These are phyloP conservation scores for Gossypium herbaceum DNA, from an alignment of 345 rosid species.

Conservation along the genomic window DNA sequence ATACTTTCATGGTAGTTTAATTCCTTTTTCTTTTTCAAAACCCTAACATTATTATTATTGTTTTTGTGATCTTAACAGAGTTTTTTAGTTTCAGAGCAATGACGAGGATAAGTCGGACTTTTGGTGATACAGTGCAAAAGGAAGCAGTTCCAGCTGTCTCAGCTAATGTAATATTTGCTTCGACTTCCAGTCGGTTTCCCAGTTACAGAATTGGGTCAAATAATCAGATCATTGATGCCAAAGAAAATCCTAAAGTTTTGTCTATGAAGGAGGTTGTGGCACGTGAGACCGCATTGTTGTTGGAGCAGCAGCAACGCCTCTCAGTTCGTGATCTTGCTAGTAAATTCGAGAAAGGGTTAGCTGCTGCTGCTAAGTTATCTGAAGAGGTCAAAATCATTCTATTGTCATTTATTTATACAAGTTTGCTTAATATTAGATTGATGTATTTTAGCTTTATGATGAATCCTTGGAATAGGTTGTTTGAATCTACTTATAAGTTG, in stretches of 20 bases:
- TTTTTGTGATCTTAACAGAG: conserved; percentile 19
- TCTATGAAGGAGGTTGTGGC: conserved; percentile 96
- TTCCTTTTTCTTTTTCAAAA: background rate
- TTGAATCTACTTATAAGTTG: background rate
- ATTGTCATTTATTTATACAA: background rate
- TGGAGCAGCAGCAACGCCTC: conserved; percentile 92
- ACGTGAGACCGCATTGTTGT: conserved; percentile 74
- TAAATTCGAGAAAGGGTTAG: conserved; percentile 90
- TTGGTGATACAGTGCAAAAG: conserved; percentile 56
- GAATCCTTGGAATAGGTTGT: background rate
- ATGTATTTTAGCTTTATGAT: background rate
- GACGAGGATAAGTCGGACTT: conserved; percentile 75
- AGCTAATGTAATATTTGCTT: conserved; percentile 74
- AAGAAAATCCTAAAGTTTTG: conserved; percentile 67
- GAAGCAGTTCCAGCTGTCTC: conserved; percentile 75
- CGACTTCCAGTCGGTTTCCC: conserved; percentile 82
- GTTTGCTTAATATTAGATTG: background rate
- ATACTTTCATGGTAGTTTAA: conserved; percentile 12
- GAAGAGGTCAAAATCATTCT: conserved; percentile 60
- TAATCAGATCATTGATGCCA: conserved; percentile 63
- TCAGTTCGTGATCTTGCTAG: conserved; percentile 94
- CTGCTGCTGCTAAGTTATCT: conserved; percentile 92
- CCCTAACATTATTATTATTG: background rate
- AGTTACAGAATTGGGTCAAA: conserved; percentile 72
- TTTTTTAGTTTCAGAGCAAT: conserved; percentile 25